Percentiles rank a stretch among this genome's conserved stretches.
Evolutionary conservation across 352 stramenopile species (phyloP).

Genomic region (Thalassiosira mediterranea): DNA sequence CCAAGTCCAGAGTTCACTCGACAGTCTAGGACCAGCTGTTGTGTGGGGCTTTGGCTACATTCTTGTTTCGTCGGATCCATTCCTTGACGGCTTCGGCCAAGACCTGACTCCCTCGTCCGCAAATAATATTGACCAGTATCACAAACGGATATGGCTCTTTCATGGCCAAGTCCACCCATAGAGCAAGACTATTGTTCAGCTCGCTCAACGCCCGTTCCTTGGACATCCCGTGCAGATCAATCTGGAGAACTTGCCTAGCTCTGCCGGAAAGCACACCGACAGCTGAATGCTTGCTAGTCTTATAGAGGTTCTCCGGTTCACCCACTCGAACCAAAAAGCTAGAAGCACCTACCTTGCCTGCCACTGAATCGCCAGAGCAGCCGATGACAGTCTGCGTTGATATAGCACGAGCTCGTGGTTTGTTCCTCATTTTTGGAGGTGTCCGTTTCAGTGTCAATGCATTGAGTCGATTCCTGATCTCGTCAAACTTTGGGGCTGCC

Average conservation of each 20-base stretch:
- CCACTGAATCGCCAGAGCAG: conserved; percentile 9
- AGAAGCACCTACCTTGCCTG: conserved; percentile 30
- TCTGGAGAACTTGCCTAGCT: conserved; percentile 1
- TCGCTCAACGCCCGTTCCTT: conserved; percentile 1
- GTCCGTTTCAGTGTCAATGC: too few species aligned
- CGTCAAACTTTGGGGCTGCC: conserved; percentile 26
- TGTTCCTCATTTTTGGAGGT: conserved; percentile 5
- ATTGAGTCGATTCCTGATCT: conserved; percentile 30
- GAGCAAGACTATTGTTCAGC: conserved; percentile 17
- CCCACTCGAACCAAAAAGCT: conserved; percentile 27
- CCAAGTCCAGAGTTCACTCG: too few species aligned
- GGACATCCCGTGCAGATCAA: conserved; percentile 24
- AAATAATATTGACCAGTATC: conserved; percentile 7
- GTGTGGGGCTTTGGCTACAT: conserved; percentile 28
- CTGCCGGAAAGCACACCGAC: too few species aligned
- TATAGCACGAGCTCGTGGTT: too few species aligned
- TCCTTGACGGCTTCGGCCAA: conserved; percentile 18
- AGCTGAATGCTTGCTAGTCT: conserved; percentile 31
- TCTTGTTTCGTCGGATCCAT: conserved; percentile 22
- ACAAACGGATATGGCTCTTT: conserved; percentile 29
- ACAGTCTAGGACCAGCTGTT: too few species aligned
- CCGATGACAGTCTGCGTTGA: conserved; percentile 6
- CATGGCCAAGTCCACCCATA: conserved; percentile 17
- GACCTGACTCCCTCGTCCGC: conserved; percentile 23
- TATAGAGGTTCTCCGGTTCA: conserved; percentile 37